Base-by-base conservation (phyloP, 768 basidiomycete species). In the Kwoniella sp. region DNA sequence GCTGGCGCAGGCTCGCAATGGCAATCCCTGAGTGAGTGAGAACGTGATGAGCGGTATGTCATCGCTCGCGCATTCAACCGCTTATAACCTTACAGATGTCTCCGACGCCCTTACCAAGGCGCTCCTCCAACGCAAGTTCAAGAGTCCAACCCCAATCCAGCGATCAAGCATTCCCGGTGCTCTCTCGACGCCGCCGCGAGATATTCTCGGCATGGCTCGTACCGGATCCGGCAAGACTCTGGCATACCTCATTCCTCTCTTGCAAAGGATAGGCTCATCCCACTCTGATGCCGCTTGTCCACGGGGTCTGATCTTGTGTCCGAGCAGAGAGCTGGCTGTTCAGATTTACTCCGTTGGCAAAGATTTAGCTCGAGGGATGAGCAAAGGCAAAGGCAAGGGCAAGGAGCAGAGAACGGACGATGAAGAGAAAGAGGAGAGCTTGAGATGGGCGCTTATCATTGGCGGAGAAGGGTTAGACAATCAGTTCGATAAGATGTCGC, bases 211-310 rank as follows among this genome's bases (percentile, higher is more conserved):
- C 46, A 99, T 98, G 96, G 95, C 96, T 37, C 86, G 96, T 37
- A 99, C 96, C 3, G 96, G 96, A 46, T 96, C 93, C 1, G 96
- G 96, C 64, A 98, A 98, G 82, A 94, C 94, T 10, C 85, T 99
- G 36, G 95, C 95, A 21, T 99, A 94, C 78, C 86, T 98, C 84
- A 83, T 98, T 25, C 96, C 96, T 54, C 85, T 99, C 17, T 83
- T 96, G 0, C 90, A 94, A 61, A 85, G 91, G 50, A 85, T 99
- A 8, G 87, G 89, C 6, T 90, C 91, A 9, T 83, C 87, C 36
- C 93, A 96, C 76, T 84, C 87, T 0, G 85, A 87, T 12, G 82
- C 86, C 0, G 92, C 92, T 68, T 93, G 92, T 40, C 88, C 91
- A 6, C 85, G 93, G 25, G 91, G 90, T 8, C 81, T 98, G 51